Evolutionary conservation across 192 early-diverging fungal genomes (phyloP).

Genomic region (Coemansia sp.): DNA sequence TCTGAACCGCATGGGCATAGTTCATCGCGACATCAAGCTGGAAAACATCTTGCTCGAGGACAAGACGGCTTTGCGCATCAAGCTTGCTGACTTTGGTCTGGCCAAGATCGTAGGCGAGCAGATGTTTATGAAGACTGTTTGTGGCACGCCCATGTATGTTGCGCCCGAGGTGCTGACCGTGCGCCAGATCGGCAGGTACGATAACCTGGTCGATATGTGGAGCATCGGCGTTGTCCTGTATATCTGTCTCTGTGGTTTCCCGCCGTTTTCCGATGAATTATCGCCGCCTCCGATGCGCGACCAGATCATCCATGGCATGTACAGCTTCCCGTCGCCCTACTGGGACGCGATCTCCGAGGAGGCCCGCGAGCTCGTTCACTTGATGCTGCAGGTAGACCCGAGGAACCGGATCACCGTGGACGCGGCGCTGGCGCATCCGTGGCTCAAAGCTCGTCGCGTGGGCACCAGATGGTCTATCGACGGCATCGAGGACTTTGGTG

Average conservation of each 20-base stretch:
- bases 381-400: conserved; percentile 54
- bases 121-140: conserved; percentile 77
- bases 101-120: conserved; percentile 76
- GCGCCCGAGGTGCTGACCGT: conserved; percentile 88
- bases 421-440: conserved; percentile 56
- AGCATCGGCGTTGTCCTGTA: conserved; percentile 93
- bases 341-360: conserved; percentile 73
- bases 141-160: conserved; percentile 87
- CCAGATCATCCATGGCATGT: conserved; percentile 67
- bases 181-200: conserved; percentile 64
- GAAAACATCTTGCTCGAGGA: conserved; percentile 74
- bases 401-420: conserved; percentile 53
- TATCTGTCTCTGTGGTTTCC: conserved; percentile 84
- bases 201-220: conserved; percentile 90
- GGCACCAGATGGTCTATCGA: conserved; percentile 31
- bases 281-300: conserved; percentile 60
- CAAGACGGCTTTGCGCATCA: conserved; percentile 61
- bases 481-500: conserved; percentile 23
- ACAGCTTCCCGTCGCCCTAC: conserved; percentile 71
- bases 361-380: conserved; percentile 55
- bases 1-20: conserved; percentile 65
- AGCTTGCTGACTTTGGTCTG: conserved; percentile 95
- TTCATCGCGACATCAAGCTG: conserved; percentile 78
- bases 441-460: conserved; percentile 45
- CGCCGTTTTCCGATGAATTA: conserved; percentile 73